A percentile compares a stretch with the other conserved stretches of the same genome.
phyloP scores from a whole-genome alignment of 495 filamentous ascomycete species.

The Trichoderma orchidacearum region DNA sequence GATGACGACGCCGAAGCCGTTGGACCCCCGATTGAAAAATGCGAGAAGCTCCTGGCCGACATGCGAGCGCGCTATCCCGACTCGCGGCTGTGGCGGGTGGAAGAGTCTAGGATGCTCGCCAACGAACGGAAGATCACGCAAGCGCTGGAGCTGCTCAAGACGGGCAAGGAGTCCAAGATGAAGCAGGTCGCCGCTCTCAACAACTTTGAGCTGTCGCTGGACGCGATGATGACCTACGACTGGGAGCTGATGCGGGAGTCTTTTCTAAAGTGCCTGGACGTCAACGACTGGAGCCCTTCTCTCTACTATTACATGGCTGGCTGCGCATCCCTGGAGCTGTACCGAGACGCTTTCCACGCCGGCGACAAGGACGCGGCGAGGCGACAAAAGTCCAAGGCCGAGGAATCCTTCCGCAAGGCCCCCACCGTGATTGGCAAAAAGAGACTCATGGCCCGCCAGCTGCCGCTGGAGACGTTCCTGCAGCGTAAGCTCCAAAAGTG shows the following conservation, averaged over 20 bases:
- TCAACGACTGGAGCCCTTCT: constrained; percentile 84
- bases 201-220: constrained; percentile 73
- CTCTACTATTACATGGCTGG: constrained; percentile 88
- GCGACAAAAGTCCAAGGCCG: constrained; percentile 43
- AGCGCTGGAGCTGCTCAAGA: constrained; percentile 49
- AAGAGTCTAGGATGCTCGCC: constrained; percentile 72
- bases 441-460: constrained; percentile 71
- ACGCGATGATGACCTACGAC: constrained; percentile 62
- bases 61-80: constrained; percentile 73
- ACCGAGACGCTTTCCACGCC: constrained; percentile 43
- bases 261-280: constrained; percentile 65
- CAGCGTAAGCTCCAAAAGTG: constrained; percentile 78
- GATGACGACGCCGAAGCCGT: constrained; percentile 33
- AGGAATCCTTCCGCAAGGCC: constrained; percentile 55
- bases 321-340: constrained; percentile 61
- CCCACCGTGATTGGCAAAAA: constrained; percentile 73
- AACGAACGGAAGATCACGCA: constrained; percentile 52
- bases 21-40: constrained; percentile 60
- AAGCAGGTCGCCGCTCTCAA: constrained; percentile 71
- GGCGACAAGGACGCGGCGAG: constrained; percentile 36
- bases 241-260: constrained; percentile 57
- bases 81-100: constrained; percentile 75
- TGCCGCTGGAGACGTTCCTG: constrained; percentile 87
- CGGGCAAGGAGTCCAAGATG: constrained; percentile 52
- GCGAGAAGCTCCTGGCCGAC: constrained; percentile 50